Base-by-base conservation (phyloP, 805 yeast species). In the Metschnikowia matae region DNA sequence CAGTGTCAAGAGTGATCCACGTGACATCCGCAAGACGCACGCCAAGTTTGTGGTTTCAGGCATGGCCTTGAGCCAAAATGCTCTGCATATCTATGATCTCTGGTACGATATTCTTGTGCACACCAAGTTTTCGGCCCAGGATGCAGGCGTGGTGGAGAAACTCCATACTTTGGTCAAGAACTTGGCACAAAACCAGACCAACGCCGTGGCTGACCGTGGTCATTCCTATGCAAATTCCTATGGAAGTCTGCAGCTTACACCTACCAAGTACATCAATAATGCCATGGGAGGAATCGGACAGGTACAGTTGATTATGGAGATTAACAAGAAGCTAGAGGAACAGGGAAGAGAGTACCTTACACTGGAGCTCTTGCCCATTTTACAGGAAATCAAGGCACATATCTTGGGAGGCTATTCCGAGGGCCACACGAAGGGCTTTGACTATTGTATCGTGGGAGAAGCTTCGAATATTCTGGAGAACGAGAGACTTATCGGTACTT, bases 191-290 rank as follows among this genome's bases (percentile, higher is more conserved):
- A 91, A 89, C 58, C 87, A 88, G 61, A 72, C 89, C 50, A 84
- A 91, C 60, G 74, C 79, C 6, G 82, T 94, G 46, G 91, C 96
- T 8, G 94, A 91, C 50, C 74, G 86, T 49, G 99, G 99, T 0
- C 97, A 94, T 63, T 71, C 84, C 1, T 91, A 79, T 67, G 96
- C 98, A 2, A 78, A 82, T 57, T 74, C 82, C 4, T 79, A 73
- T 59, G 84, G 96, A 2, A 73, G 81, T 21, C 78, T 96, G 0
- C 76, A 79, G 29, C 66, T 89, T 3, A 82, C 89, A 1, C 70
- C 79, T 1, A 74, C 82, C 17, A 81, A 81, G 48, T 75, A 82
- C 4, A 74, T 90, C 17, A 74, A 74, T 48, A 95, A 92, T 60
- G 61, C 71, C 8, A 66, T 90, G 14, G 68, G 77, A 34, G 98